These are phyloP conservation scores for Trichoderma koningii DNA, from an alignment of 2,329 filamentous ascomycete species.

Conservation along the genomic window DNA sequence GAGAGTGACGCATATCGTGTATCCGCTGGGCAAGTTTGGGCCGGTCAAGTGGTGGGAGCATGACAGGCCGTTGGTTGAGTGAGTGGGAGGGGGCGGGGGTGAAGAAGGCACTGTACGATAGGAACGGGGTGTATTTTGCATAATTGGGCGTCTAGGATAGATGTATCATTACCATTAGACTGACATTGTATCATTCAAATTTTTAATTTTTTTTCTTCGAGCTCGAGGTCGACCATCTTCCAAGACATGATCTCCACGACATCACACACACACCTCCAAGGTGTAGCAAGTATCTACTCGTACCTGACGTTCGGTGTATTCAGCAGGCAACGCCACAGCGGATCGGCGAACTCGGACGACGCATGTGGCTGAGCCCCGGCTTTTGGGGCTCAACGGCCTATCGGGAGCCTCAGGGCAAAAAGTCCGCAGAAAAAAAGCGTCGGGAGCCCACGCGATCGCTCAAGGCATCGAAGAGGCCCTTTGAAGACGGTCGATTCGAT, in stretches of 20 bases:
- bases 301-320: neutral
- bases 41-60: conserved; percentile 61
- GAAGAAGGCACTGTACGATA: conserved; percentile 10
- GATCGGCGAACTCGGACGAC: neutral
- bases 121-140: conserved; percentile 4
- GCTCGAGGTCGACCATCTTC: no score
- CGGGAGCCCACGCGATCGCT: conserved; percentile 19
- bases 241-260: neutral
- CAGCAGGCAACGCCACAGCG: conserved; percentile 22
- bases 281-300: no score
- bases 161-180: neutral
- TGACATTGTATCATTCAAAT: neutral
- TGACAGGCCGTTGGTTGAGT: conserved; percentile 35
- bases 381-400: neutral
- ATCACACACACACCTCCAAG: neutral
- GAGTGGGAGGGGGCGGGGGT: neutral
- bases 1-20: conserved; percentile 70
- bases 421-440: conserved; percentile 10
- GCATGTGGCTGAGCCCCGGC: conserved; percentile 13
- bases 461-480: conserved; percentile 19
- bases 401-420: conserved; percentile 21
- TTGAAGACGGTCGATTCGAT: neutral
- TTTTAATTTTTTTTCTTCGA: no score
- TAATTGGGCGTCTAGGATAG: conserved; percentile 4
- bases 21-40: conserved; percentile 64